Evolutionary conservation across 2,329 filamentous ascomycete species (phyloP), one percentile per base, ranked within the genome.

Genomic region (Ilyonectria mors-panacis): DNA sequence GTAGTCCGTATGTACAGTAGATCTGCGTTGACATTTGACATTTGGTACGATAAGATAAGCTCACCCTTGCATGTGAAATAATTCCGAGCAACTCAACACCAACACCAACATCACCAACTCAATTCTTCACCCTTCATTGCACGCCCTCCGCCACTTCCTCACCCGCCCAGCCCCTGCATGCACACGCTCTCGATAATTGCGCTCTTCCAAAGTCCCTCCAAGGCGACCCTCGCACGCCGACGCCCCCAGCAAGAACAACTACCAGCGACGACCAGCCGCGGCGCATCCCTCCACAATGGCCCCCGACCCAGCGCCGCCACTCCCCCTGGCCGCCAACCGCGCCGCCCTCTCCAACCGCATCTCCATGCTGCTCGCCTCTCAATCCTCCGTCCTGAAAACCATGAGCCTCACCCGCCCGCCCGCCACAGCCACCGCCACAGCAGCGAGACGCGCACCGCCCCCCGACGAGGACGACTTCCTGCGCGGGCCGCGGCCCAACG

Each of bases 311-410:
- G 63, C 74, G 23, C 69, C 73, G 2, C 71, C 73, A 58, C 78
- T 81, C 54, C 82, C 82, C 54, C 74, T 80, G 54, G 80, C 81
- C 26, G 71, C 79, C 62, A 76, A 83, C 73, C 78, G 77, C 75
- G 78, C 78, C 70, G 75, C 80, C 62, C 71, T 83, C 55, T 76
- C 81, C 66, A 85, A 85, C 79, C 78, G 78, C 66, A 81, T 85
- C 63, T 79, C 81, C 63, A 78, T 85, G 59, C 76, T 80, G 70
- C 70, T 81, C 44, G 71, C 82, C 59, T 77, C 78, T 10, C 79
- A 79, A 63, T 72, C 78, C 5, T 75, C 76, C 30, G 72, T 83
- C 62, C 76, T 82, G 21, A 72, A 76, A 21, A 75, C 74, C 26
- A 76, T 78, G 68, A 75, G 73, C 39, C 73, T 77, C 55, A 69